A percentile compares a stretch with the other conserved stretches of the same genome.
phyloP scores from a whole-genome alignment of 768 basidiomycete genomes.

The Tricholoma furcatifolium region DNA sequence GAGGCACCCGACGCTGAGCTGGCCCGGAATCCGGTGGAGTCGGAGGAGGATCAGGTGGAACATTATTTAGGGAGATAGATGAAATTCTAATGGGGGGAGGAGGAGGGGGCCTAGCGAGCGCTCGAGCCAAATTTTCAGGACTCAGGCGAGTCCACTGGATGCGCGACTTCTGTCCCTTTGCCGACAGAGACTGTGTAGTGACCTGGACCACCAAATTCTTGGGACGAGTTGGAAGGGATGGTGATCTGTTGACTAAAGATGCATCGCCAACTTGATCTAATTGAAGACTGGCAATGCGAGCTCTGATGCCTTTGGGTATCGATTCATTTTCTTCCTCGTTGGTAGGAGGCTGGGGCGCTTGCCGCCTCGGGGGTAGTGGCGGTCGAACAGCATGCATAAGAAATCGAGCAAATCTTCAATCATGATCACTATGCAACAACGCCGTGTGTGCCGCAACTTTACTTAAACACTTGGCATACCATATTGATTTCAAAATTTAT shows the following conservation, averaged over 20 bases:
- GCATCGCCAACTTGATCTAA: slow-evolving; percentile 20
- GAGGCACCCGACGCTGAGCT: slow-evolving; percentile 28
- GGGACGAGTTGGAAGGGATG: slow-evolving; percentile 18
- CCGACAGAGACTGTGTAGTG: not conserved
- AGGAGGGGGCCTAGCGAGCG: slow-evolving; percentile 33
- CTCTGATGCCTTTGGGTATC: slow-evolving; percentile 23
- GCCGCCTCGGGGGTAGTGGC: slow-evolving; percentile 26
- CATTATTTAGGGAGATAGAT: not conserved
- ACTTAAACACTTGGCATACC: not conserved
- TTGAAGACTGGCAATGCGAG: slow-evolving; percentile 31
- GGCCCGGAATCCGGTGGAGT: slow-evolving; percentile 4
- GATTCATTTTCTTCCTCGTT: slow-evolving; percentile 3
- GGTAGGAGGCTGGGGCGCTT: slow-evolving; percentile 21
- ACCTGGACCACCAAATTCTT: not conserved
- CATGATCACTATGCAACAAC: not conserved
- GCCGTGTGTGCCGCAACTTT: not conserved
- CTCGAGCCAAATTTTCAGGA: slow-evolving; percentile 18
- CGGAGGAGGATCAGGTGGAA: slow-evolving; percentile 1
- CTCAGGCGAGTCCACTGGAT: slow-evolving; percentile 19
- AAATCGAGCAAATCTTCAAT: not conserved
- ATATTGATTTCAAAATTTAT: slow-evolving; percentile 5
- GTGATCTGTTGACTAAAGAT: slow-evolving; percentile 10
- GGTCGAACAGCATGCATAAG: slow-evolving; percentile 17
- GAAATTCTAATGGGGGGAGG: slow-evolving; percentile 25
- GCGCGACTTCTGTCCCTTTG: not conserved